Evolutionary conservation across 257 asterid species (phyloP), one percentile per base, ranked within the genome.

Genomic region (Coffea eugenioides): DNA sequence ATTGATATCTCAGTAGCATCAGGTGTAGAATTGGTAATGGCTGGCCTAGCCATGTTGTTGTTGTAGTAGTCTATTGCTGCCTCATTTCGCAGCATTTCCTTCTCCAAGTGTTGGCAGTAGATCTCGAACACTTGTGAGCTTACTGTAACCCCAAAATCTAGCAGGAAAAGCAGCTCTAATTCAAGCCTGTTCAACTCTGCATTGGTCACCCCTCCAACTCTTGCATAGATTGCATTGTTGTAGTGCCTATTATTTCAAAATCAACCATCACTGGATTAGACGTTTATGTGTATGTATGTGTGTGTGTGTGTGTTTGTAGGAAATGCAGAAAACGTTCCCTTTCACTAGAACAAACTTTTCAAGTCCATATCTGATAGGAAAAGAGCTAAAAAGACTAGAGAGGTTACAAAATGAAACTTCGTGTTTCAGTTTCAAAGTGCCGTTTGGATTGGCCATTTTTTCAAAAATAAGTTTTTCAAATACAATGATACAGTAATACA

Each of bases 31-130:
- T 25, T 64, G 41, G 69, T 10, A 64, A 64, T 64, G 5, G 69
- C 41, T 64, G 69, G 69, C 69, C 39, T 64, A 25, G 25, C 39
- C 39, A 23, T 4, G 62, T 56, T 39, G 43, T 2, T 39, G 43
- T 39, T 8, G 74, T 71, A 23, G 67, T 69, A 23, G 67, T 69
- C 61, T 10, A 21, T 54, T 31, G 78, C 69, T 15, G 75, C 67
- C 77, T 74, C 86, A 21, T 82, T 87, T 56, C 88, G 83, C 67
- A 87, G 80, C 90, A 90, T 88, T 79, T 94, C 92, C 81, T 88
- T 95, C 89, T 93, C 99, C 74, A 95, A 80, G 80, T 91, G 93
- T 57, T 91, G 97, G 83, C 98, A 95, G 74, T 95, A 95, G 86
- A 88, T 88, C 72, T 92, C 92, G 54, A 93, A 95, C 69, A 89